These are phyloP conservation scores for Phytophthora macrochlamydospora DNA, from an alignment of 352 stramenopile species.

Conservation along the genomic window DNA sequence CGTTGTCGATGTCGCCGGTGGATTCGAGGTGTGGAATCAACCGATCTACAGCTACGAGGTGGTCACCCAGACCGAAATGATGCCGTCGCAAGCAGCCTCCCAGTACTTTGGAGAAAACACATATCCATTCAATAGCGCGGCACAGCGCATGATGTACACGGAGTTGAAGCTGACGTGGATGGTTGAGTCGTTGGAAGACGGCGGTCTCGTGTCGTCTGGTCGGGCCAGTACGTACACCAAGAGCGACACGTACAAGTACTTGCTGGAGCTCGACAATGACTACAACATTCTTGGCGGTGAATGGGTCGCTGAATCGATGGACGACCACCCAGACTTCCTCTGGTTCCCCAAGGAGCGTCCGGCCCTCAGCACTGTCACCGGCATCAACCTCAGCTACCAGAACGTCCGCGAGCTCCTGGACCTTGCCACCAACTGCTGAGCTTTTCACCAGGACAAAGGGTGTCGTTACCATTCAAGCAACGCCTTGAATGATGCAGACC, in stretches of 20 bases:
- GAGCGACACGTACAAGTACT: constrained; percentile 29
- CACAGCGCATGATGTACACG: constrained; percentile 38
- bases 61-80: constrained; percentile 23
- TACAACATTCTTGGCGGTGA: constrained; percentile 37
- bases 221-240: constrained; percentile 13
- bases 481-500: too few relatives aligned
- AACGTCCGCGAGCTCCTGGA: constrained; percentile 23
- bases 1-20: constrained; percentile 38
- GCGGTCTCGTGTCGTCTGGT: constrained; percentile 20
- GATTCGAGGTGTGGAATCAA: constrained; percentile 53
- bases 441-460: too few relatives aligned
- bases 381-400: constrained; percentile 26
- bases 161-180: constrained; percentile 42
- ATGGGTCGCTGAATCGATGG: constrained; percentile 27
- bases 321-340: constrained; percentile 37
- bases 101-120: constrained; percentile 29
- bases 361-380: constrained; percentile 15
- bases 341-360: constrained; percentile 28
- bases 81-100: constrained; percentile 21
- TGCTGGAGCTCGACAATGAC: constrained; percentile 32
- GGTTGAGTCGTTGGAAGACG: constrained; percentile 32
- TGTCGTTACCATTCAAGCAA: too few relatives aligned
- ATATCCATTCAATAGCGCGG: constrained; percentile 49
- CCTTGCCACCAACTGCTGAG: constrained; percentile 14
- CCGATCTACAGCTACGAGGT: constrained; percentile 49